Base-by-base conservation (phyloP, 1,284 basidiomycete species). In the Heterobasidion irregulare region DNA sequence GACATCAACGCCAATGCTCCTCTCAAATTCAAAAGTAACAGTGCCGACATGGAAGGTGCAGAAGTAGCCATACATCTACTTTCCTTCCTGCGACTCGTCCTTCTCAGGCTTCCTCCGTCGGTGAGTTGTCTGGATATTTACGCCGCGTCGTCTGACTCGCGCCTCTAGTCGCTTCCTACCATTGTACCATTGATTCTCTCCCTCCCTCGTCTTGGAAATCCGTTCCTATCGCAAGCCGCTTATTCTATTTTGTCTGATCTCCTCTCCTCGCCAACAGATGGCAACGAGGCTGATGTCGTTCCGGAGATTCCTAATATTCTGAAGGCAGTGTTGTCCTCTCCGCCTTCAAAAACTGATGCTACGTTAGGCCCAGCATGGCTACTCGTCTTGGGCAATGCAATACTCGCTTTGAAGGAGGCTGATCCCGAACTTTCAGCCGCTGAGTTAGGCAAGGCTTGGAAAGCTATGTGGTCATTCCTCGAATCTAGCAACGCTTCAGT, bases 1-100 rank as follows among this genome's bases (percentile, higher is more conserved):
- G 83, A 91, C 59, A 82, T 87, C 26, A 80, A 80, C 62, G 75
- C 82, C 7, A 81, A 81, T 41, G 81, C 77, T 33, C 70, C 84
- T 47, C 74, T 77, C 34, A 83, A 83, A 68, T 73, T 77, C 53
- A 86, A 86, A 66, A 74, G 72, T 9, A 89, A 86, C 70, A 76
- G 82, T 62, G 72, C 76, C n/a, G 79, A 82, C 44, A 75, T 76
- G 43, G 78, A 82, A 47, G 78, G 79, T 18, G 78, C 85, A 26
- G 90, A 94, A 63, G 76, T 79, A 45, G 86, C 88, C 13, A 91
- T 95, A 46, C 91, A 93, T 70, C 75, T 93, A 6, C 81, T 96
- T 35, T 79, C 89, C 47, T 81, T 89, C 69, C 65, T 92, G 65
- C 79, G 84, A 64, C 84, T 83, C 48, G 63, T 85, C 60, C 64